Evolutionary conservation across 2,329 filamentous ascomycete species (phyloP), one percentile per base, ranked within the genome.

Genomic region (Bipolaris sorokiniana): DNA sequence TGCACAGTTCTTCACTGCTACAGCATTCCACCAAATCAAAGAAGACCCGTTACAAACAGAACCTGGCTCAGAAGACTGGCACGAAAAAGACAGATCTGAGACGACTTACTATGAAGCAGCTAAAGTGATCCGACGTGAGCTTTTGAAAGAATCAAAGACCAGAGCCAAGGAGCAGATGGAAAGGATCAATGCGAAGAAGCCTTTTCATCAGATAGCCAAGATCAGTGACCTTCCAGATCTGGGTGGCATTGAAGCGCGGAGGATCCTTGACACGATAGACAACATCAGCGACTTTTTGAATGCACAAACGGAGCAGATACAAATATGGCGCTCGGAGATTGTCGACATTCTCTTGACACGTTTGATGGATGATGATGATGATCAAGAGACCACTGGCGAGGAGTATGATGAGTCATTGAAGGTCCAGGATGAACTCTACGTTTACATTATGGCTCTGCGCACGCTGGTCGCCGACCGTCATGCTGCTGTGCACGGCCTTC

Each of bases 351-450:
- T 97, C 9, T 78, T 90, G 10, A 84, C 87, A 58, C 87, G 91
- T 0, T 82, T 98, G 1, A 86, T 98, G 16, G 95, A 98, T 65
- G 88, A 95, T 69, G 92, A 96, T 38, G 78, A 79, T 15, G 81
- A 80, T n/a, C 77, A 84, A 9, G 91, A 96, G 56, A 84, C 87
- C 2, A 94, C 92, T 10, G 95, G 95, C 22, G 89, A 97, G 57
- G 95, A 98, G 73, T 95, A 97, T 61, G 90, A 92, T 64, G 86
- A 90, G 31, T 96, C 94, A 0, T 91, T 92, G 0, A 91, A 91
- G 73, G 84, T 89, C 44, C 94, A 98, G 76, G 94, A 97, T 59
- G 88, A 96, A 71, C 85, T 97, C 40, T 91, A 94, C 76, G 90
- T 90, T 6, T 96, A 96, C 69, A 89, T 96, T 56, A 88, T 92